A percentile compares a stretch with the other conserved stretches of the same genome.
phyloP scores from a whole-genome alignment of 2,329 filamentous ascomycete species.

The Coleophoma eucalyptorum region DNA sequence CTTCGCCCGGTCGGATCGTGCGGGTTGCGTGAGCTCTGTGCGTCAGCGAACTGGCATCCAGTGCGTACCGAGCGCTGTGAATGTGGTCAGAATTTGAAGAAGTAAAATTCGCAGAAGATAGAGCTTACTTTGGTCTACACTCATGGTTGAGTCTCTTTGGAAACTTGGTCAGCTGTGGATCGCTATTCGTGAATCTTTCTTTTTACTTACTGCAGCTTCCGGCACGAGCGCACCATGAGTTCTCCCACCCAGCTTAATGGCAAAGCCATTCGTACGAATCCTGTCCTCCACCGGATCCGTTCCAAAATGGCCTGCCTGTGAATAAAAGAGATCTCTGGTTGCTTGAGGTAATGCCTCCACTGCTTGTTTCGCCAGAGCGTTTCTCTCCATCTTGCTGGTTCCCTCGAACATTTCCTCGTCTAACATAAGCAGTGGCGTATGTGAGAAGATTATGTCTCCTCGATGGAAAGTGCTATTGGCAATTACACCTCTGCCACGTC shows the following conservation, averaged over 20 bases:
- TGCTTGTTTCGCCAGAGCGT: neutral
- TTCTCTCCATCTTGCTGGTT: neutral
- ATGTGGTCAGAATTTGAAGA: neutral
- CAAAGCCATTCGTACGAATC: slow-evolving; percentile 9
- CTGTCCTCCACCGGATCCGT: slow-evolving; percentile 7
- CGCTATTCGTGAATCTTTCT: slow-evolving; percentile 10
- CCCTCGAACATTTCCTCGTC: slow-evolving; percentile 3
- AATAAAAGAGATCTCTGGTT: neutral
- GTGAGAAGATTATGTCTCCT: slow-evolving; percentile 6
- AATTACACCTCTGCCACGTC: slow-evolving; percentile 7
- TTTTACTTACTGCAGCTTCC: slow-evolving; percentile 5
- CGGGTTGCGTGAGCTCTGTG: slow-evolving; percentile 9
- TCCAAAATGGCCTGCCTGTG: slow-evolving; percentile 8
- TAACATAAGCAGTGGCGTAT: slow-evolving; percentile 7
- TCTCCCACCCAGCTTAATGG: slow-evolving; percentile 1
- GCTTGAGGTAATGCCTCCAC: neutral
- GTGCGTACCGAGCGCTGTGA: slow-evolving; percentile 6
- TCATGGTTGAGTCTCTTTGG: slow-evolving; percentile 9
- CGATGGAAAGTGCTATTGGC: slow-evolving; percentile 4
- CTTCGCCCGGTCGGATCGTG: slow-evolving; percentile 9
- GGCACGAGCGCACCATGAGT: slow-evolving; percentile 8
- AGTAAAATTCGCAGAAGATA: neutral
- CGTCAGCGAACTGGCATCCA: slow-evolving; percentile 5
- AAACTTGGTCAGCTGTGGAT: neutral
- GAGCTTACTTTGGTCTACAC: slow-evolving; percentile 9